Evolutionary conservation across 345 rosid species (phyloP), one percentile per base, ranked within the genome.

Genomic region (Alliaria petiolata): DNA sequence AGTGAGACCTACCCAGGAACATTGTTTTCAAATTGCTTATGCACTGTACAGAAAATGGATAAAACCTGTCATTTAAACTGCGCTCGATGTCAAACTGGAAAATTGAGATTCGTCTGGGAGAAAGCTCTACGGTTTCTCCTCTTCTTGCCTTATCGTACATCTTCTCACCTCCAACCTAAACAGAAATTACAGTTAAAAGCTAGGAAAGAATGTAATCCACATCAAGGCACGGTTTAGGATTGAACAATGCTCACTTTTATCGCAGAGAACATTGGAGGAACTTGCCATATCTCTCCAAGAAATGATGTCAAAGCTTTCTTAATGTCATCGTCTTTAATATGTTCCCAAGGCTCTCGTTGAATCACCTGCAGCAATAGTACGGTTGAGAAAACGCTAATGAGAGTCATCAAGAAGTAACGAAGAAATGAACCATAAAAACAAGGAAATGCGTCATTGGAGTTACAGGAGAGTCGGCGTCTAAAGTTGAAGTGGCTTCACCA

Each of bases 221-320:
- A 1, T 1, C 8, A 46, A 54, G 16, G n/a, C 22, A 54, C 7
- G 0, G 28, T 26, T 45, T 13, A 53, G 55, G 71, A 44, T 38
- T 69, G 1, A 16, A n/a, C 50, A 45, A n/a, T 63, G 74, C 87
- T 82, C 78, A 95, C 99, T 79, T 95, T 95, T 69, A 95, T 88
- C 22, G 99, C 99, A 50, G 99, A 95, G 84, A 91, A 95, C 99
- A 95, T 95, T 7, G 97, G 99, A 36, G 99, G 99, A 78, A 95
- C 99, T 88, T 95, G 99, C 96, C 96, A 93, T 83, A 91, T 91
- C 81, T 91, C 96, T 64, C 99, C 99, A 71, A 76, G 63, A 81
- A 95, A 89, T 51, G 97, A 88, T 65, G 84, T 82, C 51, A 81
- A 84, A 50, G 93, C 69, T 82, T 85, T 95, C 79, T 85, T 88